Percentiles rank a stretch among this genome's conserved stretches.
Conservation (phyloP, 345 rosid genomes). For the Eucalyptus sp. region DNA sequence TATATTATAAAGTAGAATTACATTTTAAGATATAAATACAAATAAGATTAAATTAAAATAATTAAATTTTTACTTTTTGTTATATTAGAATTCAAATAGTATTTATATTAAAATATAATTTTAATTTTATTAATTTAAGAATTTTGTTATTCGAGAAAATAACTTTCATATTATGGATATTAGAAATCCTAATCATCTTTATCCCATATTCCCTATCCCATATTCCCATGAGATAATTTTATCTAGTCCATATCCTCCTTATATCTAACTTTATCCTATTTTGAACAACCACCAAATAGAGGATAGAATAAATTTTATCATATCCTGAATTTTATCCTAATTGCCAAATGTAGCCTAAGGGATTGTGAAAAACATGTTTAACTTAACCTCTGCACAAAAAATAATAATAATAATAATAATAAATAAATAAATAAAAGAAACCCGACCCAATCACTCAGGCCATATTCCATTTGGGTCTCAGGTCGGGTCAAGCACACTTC, state of each 20-base stretch:
- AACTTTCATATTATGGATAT: accelerated
- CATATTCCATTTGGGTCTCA: accelerated
- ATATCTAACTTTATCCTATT: accelerated
- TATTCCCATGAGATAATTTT: accelerated
- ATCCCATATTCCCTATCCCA: accelerated
- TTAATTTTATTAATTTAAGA: too few relatives aligned
- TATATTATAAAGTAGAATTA: too few relatives aligned
- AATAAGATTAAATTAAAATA: too few relatives aligned
- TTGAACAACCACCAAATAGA: accelerated
- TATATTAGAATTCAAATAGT: too few relatives aligned
- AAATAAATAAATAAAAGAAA: too few relatives aligned
- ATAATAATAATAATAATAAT: too few relatives aligned
- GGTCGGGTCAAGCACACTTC: accelerated
- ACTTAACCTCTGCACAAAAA: too few relatives aligned
- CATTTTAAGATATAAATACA: too few relatives aligned
- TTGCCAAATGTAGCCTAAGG: accelerated
- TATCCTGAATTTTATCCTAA: accelerated
- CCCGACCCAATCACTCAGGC: accelerated
- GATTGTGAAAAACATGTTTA: too few relatives aligned
- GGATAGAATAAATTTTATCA: accelerated
- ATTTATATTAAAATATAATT: too few relatives aligned
- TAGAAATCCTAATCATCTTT: accelerated
- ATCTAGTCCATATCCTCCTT: accelerated
- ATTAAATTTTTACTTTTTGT: too few relatives aligned
- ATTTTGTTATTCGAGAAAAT: accelerated